phyloP scores from a whole-genome alignment of 179 eudicot species.

The Spergularia azorica region DNA sequence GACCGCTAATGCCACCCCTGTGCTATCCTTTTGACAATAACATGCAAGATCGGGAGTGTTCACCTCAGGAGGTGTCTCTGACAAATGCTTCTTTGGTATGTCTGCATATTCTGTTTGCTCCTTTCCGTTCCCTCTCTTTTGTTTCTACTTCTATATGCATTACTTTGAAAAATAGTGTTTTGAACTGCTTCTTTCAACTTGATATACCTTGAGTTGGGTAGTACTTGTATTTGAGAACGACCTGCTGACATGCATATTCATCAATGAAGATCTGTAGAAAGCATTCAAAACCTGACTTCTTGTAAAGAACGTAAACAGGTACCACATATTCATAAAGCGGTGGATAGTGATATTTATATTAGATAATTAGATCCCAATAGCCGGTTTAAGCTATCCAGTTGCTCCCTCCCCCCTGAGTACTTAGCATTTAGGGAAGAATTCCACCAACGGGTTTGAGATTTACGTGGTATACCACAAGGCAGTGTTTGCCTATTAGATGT shows the following conservation, averaged over 20 bases:
- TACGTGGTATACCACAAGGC: too few species aligned
- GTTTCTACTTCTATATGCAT: background rate
- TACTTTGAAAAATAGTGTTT: background rate
- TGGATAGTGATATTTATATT: background rate
- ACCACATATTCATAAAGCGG: background rate
- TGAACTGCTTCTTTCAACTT: background rate
- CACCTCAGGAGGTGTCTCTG: constrained; percentile 58
- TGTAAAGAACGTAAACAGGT: background rate
- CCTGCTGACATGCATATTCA: background rate
- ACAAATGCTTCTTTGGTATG: constrained; percentile 77
- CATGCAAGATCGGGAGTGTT: constrained; percentile 71
- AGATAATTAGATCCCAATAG: too few species aligned
- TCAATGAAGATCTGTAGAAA: background rate
- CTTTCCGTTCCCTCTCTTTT: background rate
- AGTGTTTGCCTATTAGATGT: too few species aligned
- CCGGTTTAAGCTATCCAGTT: too few species aligned
- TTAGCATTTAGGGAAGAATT: too few species aligned
- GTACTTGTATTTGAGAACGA: background rate
- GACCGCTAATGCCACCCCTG: constrained; percentile 74
- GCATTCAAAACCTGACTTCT: background rate
- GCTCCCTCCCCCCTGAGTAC: too few species aligned
- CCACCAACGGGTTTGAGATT: too few species aligned
- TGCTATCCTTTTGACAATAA: constrained; percentile 74
- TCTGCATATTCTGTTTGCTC: constrained; percentile 10
- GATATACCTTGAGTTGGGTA: background rate